phyloP scores from a whole-genome alignment of 176 grass and related monocot species.

The Chloris gayana region DNA sequence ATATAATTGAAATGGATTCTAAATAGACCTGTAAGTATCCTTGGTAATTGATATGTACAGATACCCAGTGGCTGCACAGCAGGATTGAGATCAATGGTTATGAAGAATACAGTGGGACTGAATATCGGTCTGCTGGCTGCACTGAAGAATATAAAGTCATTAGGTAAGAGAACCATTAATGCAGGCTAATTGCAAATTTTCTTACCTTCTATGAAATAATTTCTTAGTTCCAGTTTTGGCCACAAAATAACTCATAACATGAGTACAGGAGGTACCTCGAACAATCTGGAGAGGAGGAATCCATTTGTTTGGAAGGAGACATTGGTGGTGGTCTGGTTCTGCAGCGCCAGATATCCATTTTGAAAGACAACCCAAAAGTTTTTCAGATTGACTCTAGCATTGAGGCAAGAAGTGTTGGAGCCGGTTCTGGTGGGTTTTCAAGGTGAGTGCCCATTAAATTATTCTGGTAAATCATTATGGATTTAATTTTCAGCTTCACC shows the following conservation, averaged over 20 bases:
- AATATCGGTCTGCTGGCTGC: slow-evolving; percentile 97
- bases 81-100: slow-evolving; percentile 91
- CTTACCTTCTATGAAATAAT: slow-evolving; percentile 5
- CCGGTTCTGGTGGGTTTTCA: slow-evolving; percentile 94
- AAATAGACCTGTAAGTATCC: slow-evolving; percentile 8
- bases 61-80: slow-evolving; percentile 91
- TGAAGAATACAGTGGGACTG: slow-evolving; percentile 89
- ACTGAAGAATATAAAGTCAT: slow-evolving; percentile 79
- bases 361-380: slow-evolving; percentile 62
- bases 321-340: slow-evolving; percentile 86
- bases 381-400: slow-evolving; percentile 85
- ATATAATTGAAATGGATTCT: slow-evolving; percentile 4
- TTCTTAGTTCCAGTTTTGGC: slow-evolving; percentile 18
- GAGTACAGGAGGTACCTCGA: slow-evolving; percentile 69
- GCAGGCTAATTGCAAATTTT: slow-evolving; percentile 15
- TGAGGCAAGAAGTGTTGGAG: slow-evolving; percentile 75
- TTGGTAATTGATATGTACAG: slow-evolving; percentile 46
- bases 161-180: slow-evolving; percentile 42
- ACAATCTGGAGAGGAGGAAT: slow-evolving; percentile 81
- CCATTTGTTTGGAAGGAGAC: slow-evolving; percentile 90
- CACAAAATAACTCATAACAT: slow-evolving; percentile 24
- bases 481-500: background rate
- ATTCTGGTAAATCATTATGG: background rate
- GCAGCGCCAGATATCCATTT: slow-evolving; percentile 75
- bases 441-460: slow-evolving; percentile 49